A percentile compares a stretch with the other conserved stretches of the same genome.
phyloP scores from a whole-genome alignment of 148 eudicot species.

The Gaultheria prostrata region DNA sequence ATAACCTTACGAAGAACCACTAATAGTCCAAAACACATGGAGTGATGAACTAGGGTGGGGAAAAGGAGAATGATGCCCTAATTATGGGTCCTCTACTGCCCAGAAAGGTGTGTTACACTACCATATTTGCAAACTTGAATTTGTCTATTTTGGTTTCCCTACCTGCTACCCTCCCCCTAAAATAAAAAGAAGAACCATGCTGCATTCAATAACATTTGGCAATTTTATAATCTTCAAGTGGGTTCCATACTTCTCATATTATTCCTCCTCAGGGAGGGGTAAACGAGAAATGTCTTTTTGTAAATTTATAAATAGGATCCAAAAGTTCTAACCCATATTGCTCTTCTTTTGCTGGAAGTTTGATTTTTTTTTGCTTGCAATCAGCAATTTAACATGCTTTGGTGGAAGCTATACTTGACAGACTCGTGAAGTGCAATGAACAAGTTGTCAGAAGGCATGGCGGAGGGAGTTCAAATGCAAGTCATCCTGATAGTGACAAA shows the following conservation, averaged over 20 bases:
- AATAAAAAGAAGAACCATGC: no score
- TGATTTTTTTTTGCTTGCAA: neutral
- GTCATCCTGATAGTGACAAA: constrained; percentile 32
- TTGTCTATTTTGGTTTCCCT: neutral
- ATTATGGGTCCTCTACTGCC: constrained; percentile 40
- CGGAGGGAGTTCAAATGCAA: constrained; percentile 39
- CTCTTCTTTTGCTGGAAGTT: no score
- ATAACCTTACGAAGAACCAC: constrained; percentile 69
- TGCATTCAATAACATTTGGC: neutral
- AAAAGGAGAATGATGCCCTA: constrained; percentile 69
- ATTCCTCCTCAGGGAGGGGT: neutral
- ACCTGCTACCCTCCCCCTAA: no score
- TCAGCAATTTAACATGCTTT: neutral
- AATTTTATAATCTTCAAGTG: neutral
- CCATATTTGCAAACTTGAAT: neutral
- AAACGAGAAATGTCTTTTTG: neutral
- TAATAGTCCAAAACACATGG: constrained; percentile 75
- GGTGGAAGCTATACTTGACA: constrained; percentile 44
- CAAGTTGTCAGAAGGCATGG: constrained; percentile 37
- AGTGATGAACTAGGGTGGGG: constrained; percentile 80
- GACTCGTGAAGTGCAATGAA: constrained; percentile 48
- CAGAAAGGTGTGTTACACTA: constrained; percentile 37
- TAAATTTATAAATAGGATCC: neutral
- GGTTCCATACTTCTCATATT: neutral
- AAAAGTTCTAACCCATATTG: neutral